phyloP scores from a whole-genome alignment of 1,139 yeast species.

The Suhomyces bribrorum region DNA sequence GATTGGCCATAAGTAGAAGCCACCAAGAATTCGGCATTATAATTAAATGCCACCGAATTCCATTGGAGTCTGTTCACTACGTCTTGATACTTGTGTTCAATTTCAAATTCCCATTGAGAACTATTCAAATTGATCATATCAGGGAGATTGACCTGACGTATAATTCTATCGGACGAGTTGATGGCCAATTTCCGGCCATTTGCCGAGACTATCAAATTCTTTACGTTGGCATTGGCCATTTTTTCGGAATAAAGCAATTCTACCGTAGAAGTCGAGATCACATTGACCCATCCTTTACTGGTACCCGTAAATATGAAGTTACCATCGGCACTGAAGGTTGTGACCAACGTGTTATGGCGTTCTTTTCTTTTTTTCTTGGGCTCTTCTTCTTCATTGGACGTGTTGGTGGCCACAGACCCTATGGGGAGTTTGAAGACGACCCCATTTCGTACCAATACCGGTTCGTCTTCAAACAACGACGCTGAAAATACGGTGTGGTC shows the following conservation, averaged over 20 bases:
- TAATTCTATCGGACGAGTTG: slow-evolving; percentile 80
- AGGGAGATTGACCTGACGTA: slow-evolving; percentile 66
- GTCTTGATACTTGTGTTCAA: slow-evolving; percentile 86
- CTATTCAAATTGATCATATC: slow-evolving; percentile 37
- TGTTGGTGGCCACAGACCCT: slow-evolving; percentile 8
- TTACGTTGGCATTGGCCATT: slow-evolving; percentile 69
- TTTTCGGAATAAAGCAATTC: slow-evolving; percentile 51
- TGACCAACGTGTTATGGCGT: slow-evolving; percentile 32
- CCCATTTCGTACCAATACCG: slow-evolving; percentile 36
- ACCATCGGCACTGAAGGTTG: slow-evolving; percentile 49
- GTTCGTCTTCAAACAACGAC: slow-evolving; percentile 52
- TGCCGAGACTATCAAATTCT: slow-evolving; percentile 64
- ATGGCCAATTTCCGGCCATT: slow-evolving; percentile 72
- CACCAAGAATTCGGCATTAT: slow-evolving; percentile 79
- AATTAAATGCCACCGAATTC: slow-evolving; percentile 78
- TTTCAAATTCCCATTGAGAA: slow-evolving; percentile 54
- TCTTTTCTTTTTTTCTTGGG: slow-evolving; percentile 20
- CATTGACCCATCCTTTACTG: slow-evolving; percentile 73
- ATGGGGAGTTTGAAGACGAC: slow-evolving; percentile 7
- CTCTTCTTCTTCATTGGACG: slow-evolving; percentile 23
- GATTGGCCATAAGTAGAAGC: slow-evolving; percentile 89
- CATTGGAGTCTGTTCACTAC: slow-evolving; percentile 87
- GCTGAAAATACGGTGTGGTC: slow-evolving; percentile 47
- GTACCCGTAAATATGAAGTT: slow-evolving; percentile 70
- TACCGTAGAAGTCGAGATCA: slow-evolving; percentile 36